Evolutionary conservation across 805 yeast genomes (phyloP).

Genomic region (Tetrapisispora pingtungensis): DNA sequence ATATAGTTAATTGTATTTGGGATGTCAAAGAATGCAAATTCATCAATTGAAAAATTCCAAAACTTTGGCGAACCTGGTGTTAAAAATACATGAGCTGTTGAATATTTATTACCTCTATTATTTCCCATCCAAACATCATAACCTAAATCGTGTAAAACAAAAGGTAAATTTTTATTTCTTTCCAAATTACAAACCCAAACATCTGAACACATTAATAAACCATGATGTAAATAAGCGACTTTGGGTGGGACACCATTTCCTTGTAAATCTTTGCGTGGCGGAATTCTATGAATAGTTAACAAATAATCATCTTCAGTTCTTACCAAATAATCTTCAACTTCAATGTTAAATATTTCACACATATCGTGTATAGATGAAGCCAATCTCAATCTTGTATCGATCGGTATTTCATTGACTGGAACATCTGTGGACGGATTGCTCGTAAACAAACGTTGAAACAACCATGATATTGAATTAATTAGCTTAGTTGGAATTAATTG

Average conservation of each 20-base stretch:
- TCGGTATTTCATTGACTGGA: conserved; percentile 11
- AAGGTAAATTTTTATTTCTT: conserved; percentile 54
- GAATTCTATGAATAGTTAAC: conserved; percentile 63
- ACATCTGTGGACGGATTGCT: background rate
- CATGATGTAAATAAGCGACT: conserved; percentile 82
- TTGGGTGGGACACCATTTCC: conserved; percentile 23
- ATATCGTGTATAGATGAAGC: conserved; percentile 53
- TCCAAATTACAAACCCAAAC: conserved; percentile 53
- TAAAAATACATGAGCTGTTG: conserved; percentile 58
- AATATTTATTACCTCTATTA: conserved; percentile 87
- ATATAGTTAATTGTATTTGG: conserved; percentile 76
- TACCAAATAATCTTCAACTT: conserved; percentile 66
- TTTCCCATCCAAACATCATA: conserved; percentile 94
- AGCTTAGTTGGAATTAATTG: conserved; percentile 1
- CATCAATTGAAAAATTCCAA: conserved; percentile 90
- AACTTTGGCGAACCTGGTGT: conserved; percentile 38
- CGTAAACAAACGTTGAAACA: background rate
- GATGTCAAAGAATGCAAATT: conserved; percentile 82
- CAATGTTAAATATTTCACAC: conserved; percentile 58
- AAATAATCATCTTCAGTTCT: conserved; percentile 68
- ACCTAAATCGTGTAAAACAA: conserved; percentile 65
- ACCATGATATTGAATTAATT: background rate
- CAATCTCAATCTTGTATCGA: conserved; percentile 14
- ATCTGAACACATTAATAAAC: conserved; percentile 81
- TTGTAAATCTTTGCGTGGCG: conserved; percentile 27